phyloP scores from a whole-genome alignment of 305 asterid species.

The Solanum hybrid region DNA sequence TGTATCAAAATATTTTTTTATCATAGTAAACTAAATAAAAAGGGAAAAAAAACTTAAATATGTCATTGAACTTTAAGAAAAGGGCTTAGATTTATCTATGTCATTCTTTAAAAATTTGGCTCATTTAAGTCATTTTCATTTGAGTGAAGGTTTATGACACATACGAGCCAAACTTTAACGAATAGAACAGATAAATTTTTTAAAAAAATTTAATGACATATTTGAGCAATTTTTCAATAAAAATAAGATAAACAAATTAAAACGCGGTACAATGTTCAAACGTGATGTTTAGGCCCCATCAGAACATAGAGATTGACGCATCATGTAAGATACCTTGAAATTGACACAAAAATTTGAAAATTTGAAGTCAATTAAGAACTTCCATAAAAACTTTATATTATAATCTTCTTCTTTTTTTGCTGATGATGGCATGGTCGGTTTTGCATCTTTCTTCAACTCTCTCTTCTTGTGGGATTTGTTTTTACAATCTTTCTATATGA shows the following conservation, averaged over 20 bases:
- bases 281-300: neutral
- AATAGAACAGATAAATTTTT: too few species aligned
- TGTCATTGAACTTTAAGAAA: too few species aligned
- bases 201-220: too few species aligned
- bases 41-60: too few species aligned
- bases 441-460: neutral
- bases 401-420: neutral
- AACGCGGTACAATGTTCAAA: neutral
- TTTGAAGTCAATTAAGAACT: neutral
- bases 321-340: neutral
- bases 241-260: neutral
- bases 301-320: neutral
- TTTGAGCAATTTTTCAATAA: too few species aligned
- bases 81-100: accelerated
- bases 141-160: too few species aligned
- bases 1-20: too few species aligned
- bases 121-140: too few species aligned
- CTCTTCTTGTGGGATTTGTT: neutral
- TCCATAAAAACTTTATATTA: neutral
- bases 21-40: too few species aligned
- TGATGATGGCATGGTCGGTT: neutral
- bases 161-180: too few species aligned
- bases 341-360: neutral
- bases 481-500: neutral
- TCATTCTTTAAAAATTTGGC: neutral